These are phyloP conservation scores for Mrakia blollopis DNA, from an alignment of 768 basidiomycete species.

Conservation along the genomic window DNA sequence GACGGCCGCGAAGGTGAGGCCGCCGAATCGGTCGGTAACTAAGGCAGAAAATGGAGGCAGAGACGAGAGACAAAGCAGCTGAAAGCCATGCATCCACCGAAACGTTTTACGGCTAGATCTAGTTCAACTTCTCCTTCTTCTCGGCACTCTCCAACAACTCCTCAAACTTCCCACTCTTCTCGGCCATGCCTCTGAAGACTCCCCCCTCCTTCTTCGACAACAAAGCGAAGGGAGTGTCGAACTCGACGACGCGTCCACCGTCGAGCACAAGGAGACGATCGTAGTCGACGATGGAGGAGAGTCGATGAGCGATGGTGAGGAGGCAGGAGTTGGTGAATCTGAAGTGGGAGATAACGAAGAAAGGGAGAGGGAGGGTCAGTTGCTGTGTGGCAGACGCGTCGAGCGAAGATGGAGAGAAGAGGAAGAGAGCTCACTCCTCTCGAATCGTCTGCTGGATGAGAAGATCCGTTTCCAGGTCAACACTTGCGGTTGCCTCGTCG, in stretches of 20 bases:
- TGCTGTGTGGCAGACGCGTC: too few relatives aligned
- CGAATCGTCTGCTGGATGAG: background rate
- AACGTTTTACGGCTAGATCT: too few relatives aligned
- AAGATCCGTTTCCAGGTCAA: background rate
- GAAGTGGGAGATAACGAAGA: background rate
- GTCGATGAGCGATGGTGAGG: conserved; percentile 41
- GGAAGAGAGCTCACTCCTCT: background rate
- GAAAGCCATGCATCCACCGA: too few relatives aligned
- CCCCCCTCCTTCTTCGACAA: conserved; percentile 37
- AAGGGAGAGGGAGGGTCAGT: background rate
- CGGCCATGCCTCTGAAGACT: conserved; percentile 40
- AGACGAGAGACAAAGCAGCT: too few relatives aligned
- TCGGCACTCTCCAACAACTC: conserved; percentile 39
- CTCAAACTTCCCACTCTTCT: conserved; percentile 42
- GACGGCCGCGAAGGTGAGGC: background rate
- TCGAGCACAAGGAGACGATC: conserved; percentile 44
- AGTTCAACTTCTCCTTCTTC: background rate
- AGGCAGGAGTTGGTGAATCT: conserved; percentile 4
- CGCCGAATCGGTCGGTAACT: too few relatives aligned
- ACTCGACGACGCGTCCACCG: conserved; percentile 44
- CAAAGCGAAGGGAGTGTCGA: conserved; percentile 40
- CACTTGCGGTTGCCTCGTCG: background rate
- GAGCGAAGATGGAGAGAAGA: background rate
- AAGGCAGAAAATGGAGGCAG: background rate
- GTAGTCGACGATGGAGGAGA: conserved; percentile 44